phyloP scores from a whole-genome alignment of 225 moss, liverwort and hornwort species.

The Polytrichum commune region DNA sequence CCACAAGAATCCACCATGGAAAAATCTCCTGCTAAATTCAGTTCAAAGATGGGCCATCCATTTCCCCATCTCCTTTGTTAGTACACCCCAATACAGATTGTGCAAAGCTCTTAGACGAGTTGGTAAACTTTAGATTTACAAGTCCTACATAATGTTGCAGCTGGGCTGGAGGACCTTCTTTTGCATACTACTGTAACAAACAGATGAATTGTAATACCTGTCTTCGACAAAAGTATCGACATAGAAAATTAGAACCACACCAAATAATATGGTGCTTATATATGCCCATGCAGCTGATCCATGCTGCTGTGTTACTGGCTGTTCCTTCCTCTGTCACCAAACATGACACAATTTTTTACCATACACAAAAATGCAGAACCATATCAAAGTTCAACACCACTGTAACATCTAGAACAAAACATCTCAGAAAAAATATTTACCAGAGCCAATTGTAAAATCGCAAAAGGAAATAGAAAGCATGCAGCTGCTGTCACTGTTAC shows the following conservation, averaged over 20 bases:
- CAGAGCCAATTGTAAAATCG: slow-evolving; percentile 74
- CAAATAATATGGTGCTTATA: slow-evolving; percentile 70
- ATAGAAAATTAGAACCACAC: slow-evolving; percentile 81
- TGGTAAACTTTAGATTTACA: no score
- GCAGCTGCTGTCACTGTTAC: slow-evolving; percentile 82
- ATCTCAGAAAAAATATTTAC: slow-evolving; percentile 28
- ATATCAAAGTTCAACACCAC: no score
- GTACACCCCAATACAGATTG: no score
- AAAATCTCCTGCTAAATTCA: no score
- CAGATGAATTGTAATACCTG: slow-evolving; percentile 38
- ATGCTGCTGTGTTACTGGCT: slow-evolving; percentile 57
- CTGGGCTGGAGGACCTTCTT: no score
- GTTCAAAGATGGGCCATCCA: no score
- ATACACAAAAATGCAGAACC: background rate
- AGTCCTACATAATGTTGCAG: no score
- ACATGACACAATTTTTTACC: slow-evolving; percentile 1
- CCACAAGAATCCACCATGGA: no score
- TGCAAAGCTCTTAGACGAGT: no score
- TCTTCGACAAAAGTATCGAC: slow-evolving; percentile 97
- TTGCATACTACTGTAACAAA: no score
- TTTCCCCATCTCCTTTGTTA: no score
- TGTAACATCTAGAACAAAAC: no score
- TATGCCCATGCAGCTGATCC: slow-evolving; percentile 77
- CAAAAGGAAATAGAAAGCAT: slow-evolving; percentile 83
- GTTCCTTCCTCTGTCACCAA: slow-evolving; percentile 63